Evolutionary conservation across 805 yeast species (phyloP).

Genomic region (Kodamaea lidongshanica): DNA sequence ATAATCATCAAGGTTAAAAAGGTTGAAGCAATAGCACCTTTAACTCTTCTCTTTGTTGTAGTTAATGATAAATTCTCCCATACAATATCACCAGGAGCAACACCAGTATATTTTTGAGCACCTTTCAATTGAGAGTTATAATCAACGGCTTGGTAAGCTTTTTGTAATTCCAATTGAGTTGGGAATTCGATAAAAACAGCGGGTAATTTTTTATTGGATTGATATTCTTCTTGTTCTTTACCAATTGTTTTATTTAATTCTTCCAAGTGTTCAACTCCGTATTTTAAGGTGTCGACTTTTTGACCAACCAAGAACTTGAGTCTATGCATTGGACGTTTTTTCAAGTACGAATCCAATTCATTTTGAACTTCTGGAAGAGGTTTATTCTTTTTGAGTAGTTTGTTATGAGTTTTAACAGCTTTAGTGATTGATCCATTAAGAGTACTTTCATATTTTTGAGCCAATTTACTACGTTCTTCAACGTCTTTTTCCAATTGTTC

Average conservation of each 20-base stretch:
- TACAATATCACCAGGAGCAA: slow-evolving; percentile 74
- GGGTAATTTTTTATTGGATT: slow-evolving; percentile 46
- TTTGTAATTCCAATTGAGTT: slow-evolving; percentile 80
- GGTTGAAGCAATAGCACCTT: slow-evolving; percentile 53
- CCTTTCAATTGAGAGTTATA: slow-evolving; percentile 43
- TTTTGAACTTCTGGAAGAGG: slow-evolving; percentile 51
- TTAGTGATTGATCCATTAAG: slow-evolving; percentile 54
- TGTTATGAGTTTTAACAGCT: slow-evolving; percentile 50
- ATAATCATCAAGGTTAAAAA: slow-evolving; percentile 58
- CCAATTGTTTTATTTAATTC: slow-evolving; percentile 64
- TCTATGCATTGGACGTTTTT: slow-evolving; percentile 73
- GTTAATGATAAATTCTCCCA: slow-evolving; percentile 72
- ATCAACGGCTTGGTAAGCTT: slow-evolving; percentile 79
- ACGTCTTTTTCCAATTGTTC: slow-evolving; percentile 49
- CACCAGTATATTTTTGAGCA: slow-evolving; percentile 51
- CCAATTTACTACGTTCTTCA: slow-evolving; percentile 58
- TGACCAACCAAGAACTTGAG: slow-evolving; percentile 66
- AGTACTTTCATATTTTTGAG: slow-evolving; percentile 59
- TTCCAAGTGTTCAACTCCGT: slow-evolving; percentile 60
- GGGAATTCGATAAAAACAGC: slow-evolving; percentile 79
- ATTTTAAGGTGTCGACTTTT: slow-evolving; percentile 79
- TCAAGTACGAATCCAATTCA: slow-evolving; percentile 58
- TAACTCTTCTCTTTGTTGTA: slow-evolving; percentile 50
- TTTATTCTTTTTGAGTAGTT: slow-evolving; percentile 53
- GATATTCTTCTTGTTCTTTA: slow-evolving; percentile 49